These are phyloP conservation scores for Dianthus caryophyllus DNA, from an alignment of 148 eudicot genomes.

Conservation along the genomic window DNA sequence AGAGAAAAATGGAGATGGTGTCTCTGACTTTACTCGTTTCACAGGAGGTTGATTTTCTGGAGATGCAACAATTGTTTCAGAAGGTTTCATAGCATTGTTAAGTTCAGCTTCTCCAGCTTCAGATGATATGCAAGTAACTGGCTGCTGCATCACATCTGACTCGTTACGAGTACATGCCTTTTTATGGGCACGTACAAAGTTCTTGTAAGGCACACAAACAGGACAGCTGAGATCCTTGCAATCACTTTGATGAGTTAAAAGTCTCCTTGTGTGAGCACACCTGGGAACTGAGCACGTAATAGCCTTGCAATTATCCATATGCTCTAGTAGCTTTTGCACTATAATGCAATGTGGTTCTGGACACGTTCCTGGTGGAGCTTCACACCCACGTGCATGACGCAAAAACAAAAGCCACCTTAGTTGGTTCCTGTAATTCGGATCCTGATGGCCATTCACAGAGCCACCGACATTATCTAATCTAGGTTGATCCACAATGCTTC, in stretches of 20 bases:
- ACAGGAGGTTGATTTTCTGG: slow-evolving; percentile 50
- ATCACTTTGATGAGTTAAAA: slow-evolving; percentile 50
- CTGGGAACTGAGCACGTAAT: slow-evolving; percentile 57
- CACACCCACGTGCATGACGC: slow-evolving; percentile 76
- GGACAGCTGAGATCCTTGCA: slow-evolving; percentile 66
- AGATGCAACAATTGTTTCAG: slow-evolving; percentile 40
- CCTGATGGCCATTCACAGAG: slow-evolving; percentile 39
- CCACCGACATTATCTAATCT: slow-evolving; percentile 30
- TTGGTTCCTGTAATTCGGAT: slow-evolving; percentile 60
- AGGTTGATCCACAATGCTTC: slow-evolving; percentile 36
- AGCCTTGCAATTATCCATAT: slow-evolving; percentile 48
- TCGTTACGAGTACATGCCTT: slow-evolving; percentile 34
- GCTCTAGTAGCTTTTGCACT: slow-evolving; percentile 60
- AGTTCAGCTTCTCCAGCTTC: slow-evolving; percentile 36
- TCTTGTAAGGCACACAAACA: slow-evolving; percentile 67
- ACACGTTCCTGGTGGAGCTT: slow-evolving; percentile 67
- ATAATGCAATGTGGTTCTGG: slow-evolving; percentile 47
- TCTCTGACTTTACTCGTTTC: slow-evolving; percentile 74
- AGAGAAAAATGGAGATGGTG: slow-evolving; percentile 32
- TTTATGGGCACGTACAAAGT: slow-evolving; percentile 35
- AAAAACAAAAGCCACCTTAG: slow-evolving; percentile 79
- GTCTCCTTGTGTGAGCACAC: slow-evolving; percentile 42
- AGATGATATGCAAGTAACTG: slow-evolving; percentile 27
- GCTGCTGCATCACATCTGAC: slow-evolving; percentile 31
- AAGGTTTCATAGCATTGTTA: slow-evolving; percentile 32